These are phyloP conservation scores for Tilletiopsis washingtonensis DNA, from an alignment of 1,284 basidiomycete genomes.

Conservation along the genomic window DNA sequence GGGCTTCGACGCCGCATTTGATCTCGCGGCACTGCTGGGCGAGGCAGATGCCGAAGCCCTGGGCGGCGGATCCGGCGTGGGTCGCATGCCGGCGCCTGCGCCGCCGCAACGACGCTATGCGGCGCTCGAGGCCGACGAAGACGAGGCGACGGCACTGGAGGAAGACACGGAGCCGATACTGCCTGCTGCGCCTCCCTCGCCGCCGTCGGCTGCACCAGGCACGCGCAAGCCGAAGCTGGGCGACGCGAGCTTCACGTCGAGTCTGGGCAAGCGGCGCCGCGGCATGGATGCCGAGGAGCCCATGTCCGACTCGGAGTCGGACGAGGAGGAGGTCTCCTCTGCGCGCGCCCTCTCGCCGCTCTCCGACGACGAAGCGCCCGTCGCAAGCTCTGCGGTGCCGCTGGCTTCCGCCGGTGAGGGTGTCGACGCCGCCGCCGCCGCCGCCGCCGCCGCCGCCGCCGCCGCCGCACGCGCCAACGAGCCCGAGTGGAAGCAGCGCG, in stretches of 20 bases:
- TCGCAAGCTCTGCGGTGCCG: too few relatives aligned
- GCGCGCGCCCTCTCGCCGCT: background rate
- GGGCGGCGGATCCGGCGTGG: conserved; percentile 13
- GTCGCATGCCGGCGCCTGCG: conserved; percentile 6
- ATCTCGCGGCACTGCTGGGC: conserved; percentile 40
- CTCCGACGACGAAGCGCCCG: too few relatives aligned
- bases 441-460: conserved; percentile 1
- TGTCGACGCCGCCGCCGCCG: background rate
- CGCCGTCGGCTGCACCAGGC: background rate
- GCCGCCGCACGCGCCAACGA: conserved; percentile 7
- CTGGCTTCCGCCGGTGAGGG: background rate
- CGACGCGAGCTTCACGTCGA: background rate
- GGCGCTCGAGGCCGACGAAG: too few relatives aligned
- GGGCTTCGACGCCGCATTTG: conserved; percentile 38
- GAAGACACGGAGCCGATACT: conserved; percentile 10
- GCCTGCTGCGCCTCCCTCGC: background rate
- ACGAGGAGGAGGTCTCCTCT: conserved; percentile 5
- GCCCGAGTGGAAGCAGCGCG: conserved; percentile 11
- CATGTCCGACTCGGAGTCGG: conserved; percentile 4
- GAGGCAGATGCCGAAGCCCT: conserved; percentile 43
- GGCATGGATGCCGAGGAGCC: conserved; percentile 1
- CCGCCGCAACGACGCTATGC: conserved; percentile 11
- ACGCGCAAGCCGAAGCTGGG: background rate
- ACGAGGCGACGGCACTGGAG: conserved; percentile 5
- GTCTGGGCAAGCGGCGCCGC: conserved; percentile 3